These are phyloP conservation scores for Cardamine chenopodiifolia DNA, from an alignment of 345 rosid genomes.

Conservation along the genomic window DNA sequence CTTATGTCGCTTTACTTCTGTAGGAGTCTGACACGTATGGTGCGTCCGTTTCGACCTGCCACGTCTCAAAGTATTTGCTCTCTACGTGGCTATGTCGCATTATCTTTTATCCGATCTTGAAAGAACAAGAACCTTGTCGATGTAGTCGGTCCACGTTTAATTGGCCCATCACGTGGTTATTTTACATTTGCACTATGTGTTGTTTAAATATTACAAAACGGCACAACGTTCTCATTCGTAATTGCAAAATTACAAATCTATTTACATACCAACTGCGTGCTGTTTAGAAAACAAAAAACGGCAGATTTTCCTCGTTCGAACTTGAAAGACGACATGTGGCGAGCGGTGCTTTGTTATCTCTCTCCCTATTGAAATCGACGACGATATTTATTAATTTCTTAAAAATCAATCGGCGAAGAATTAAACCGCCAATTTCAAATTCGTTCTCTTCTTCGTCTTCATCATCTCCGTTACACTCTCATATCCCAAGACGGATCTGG, in stretches of 20 bases:
- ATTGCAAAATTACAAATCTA: background rate
- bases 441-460: constrained; percentile 18
- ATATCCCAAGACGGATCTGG: constrained; percentile 8
- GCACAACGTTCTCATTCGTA: background rate
- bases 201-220: constrained; percentile 13
- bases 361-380: constrained; percentile 19
- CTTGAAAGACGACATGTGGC: constrained; percentile 5
- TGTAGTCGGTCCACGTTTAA: constrained; percentile 13
- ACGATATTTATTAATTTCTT: constrained; percentile 8
- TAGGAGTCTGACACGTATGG: constrained; percentile 43
- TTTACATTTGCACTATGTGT: constrained; percentile 6
- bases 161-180: constrained; percentile 17
- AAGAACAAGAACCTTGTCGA: constrained; percentile 5
- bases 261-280: background rate
- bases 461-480: constrained; percentile 7
- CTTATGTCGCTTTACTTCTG: constrained; percentile 38
- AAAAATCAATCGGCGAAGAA: constrained; percentile 20
- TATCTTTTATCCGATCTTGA: constrained; percentile 26
- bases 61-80: constrained; percentile 40
- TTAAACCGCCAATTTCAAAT: constrained; percentile 52
- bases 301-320: background rate
- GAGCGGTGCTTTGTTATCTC: background rate
- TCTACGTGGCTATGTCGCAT: constrained; percentile 44
- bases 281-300: background rate
- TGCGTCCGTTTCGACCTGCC: constrained; percentile 26